Conservation (phyloP, 2,329 filamentous ascomycete species). For the Monilinia fructicola region DNA sequence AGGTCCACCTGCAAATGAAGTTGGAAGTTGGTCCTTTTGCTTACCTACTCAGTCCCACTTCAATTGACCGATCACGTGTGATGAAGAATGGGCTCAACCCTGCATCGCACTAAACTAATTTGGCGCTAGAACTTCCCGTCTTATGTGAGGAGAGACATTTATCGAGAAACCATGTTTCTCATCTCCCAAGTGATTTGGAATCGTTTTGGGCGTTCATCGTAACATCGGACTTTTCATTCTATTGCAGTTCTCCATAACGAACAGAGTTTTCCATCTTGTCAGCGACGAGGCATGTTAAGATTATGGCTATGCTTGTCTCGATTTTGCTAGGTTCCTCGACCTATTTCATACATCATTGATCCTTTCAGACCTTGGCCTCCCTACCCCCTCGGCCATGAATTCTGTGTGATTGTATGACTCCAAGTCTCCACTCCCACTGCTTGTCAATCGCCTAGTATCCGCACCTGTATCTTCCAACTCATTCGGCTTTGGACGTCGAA, state of each 20-base stretch:
- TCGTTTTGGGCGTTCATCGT: background rate
- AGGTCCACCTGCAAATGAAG: background rate
- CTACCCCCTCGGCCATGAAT: background rate
- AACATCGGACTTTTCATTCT: background rate
- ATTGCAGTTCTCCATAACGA: background rate
- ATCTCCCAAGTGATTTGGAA: background rate
- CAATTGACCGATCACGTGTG: background rate
- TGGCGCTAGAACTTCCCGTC: background rate
- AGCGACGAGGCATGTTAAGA: background rate
- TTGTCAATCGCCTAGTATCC: constrained; percentile 18
- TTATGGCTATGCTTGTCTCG: background rate
- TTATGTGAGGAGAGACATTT: too few species aligned
- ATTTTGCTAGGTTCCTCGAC: background rate
- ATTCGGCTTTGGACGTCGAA: background rate
- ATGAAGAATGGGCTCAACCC: background rate
- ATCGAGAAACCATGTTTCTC: background rate
- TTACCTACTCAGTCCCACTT: background rate
- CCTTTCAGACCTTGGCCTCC: background rate
- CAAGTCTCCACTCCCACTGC: constrained; percentile 9
- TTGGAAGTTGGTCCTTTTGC: background rate
- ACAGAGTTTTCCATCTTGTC: background rate
- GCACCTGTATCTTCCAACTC: constrained; percentile 12
- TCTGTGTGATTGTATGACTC: background rate
- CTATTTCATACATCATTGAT: background rate
- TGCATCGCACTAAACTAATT: background rate